Evolutionary conservation across 768 basidiomycete genomes (phyloP).

Genomic region (Symmetrospora coprosmae): DNA sequence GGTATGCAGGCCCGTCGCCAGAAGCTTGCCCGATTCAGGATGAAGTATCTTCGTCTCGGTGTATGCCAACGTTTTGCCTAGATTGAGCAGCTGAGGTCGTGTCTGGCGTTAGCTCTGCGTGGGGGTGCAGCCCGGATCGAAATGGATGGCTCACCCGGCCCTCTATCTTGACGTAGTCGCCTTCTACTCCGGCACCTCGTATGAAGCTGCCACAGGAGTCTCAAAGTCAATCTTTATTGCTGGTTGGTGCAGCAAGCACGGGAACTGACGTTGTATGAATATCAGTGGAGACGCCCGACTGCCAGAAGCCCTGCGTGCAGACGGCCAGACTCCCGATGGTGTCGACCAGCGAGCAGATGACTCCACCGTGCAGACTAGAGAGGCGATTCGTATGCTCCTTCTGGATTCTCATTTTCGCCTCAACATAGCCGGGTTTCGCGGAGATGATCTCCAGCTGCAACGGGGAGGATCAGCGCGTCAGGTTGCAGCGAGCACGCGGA

Average conservation of each 20-base stretch:
- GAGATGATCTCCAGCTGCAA: not conserved
- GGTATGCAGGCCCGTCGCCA: constrained; percentile 29
- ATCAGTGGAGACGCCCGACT: constrained; percentile 22
- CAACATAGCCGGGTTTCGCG: constrained; percentile 6
- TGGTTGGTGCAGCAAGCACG: not conserved
- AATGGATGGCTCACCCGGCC: constrained; percentile 25
- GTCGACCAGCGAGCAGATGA: constrained; percentile 29
- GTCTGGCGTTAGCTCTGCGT: not conserved
- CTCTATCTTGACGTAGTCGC: constrained; percentile 23
- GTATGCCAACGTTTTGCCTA: constrained; percentile 30
- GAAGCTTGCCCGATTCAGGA: constrained; percentile 24
- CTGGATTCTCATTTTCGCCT: constrained; percentile 13
- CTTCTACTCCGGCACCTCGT: constrained; percentile 23
- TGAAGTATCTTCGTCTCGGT: constrained; percentile 25
- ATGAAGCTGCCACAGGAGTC: constrained; percentile 24
- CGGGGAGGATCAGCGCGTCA: not conserved
- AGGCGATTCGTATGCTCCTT: constrained; percentile 7
- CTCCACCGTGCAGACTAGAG: constrained; percentile 28
- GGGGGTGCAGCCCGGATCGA: not conserved
- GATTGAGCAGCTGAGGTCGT: not conserved
- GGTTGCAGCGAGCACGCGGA: too few species aligned
- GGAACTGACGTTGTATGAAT: constrained; percentile 17
- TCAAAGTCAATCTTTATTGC: constrained; percentile 22
- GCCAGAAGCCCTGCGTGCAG: constrained; percentile 23
- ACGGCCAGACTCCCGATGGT: constrained; percentile 30